These are phyloP conservation scores for Streptanthus diversifolius DNA, from an alignment of 345 rosid species.

Conservation along the genomic window DNA sequence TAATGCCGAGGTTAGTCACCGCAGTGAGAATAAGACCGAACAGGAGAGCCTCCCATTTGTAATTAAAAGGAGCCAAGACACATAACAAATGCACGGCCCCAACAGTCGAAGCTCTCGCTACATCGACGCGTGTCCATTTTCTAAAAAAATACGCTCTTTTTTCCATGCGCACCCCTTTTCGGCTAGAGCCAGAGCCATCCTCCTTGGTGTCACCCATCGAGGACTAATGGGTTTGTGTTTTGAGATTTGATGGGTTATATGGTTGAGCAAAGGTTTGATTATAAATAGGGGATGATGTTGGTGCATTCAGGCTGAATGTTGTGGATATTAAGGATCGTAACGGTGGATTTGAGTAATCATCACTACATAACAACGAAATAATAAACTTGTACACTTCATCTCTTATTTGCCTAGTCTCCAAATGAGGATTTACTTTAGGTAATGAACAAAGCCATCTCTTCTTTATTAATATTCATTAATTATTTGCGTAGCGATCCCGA, in stretches of 20 bases:
- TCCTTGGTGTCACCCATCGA: slow-evolving; percentile 25
- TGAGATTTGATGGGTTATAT: slow-evolving; percentile 9
- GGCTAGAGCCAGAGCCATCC: slow-evolving; percentile 19
- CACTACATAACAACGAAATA: slow-evolving; percentile 17
- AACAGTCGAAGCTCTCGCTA: slow-evolving; percentile 27
- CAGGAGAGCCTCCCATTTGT: slow-evolving; percentile 30
- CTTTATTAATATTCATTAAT: not conserved
- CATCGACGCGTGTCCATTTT: slow-evolving; percentile 28
- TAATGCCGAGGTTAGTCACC: slow-evolving; percentile 28
- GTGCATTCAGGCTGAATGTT: slow-evolving; percentile 6
- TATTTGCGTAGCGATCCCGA: slow-evolving; percentile 15
- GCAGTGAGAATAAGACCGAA: slow-evolving; percentile 14
- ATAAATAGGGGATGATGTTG: slow-evolving; percentile 9
- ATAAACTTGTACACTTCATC: slow-evolving; percentile 8
- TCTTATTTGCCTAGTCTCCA: slow-evolving; percentile 7
- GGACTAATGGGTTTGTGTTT: not conserved
- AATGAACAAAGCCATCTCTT: not conserved
- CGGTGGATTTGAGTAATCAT: slow-evolving; percentile 26
- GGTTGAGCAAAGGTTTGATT: not conserved
- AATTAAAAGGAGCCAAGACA: slow-evolving; percentile 28
- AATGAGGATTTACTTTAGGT: not conserved
- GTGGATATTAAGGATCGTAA: slow-evolving; percentile 22
- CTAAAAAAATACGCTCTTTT: slow-evolving; percentile 21
- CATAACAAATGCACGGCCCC: slow-evolving; percentile 22
- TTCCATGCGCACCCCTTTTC: not conserved